Conservation (phyloP, 805 yeast genomes). For the Yarrowia sp. region DNA sequence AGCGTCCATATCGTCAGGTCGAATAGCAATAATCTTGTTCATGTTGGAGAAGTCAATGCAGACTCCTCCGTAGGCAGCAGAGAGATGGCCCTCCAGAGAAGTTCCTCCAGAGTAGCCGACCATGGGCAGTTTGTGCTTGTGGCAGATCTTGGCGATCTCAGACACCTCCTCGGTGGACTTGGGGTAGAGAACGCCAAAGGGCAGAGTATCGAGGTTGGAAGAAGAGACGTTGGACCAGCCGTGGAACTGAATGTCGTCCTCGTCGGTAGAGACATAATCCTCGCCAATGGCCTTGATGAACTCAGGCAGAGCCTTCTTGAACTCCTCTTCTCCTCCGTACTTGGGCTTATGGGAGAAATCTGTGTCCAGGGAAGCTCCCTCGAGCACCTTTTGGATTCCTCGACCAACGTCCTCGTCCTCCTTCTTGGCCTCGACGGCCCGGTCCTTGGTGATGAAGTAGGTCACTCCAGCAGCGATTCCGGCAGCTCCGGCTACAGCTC, state of each 20-base stretch:
- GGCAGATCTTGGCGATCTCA: slow-evolving; percentile 64
- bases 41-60: slow-evolving; percentile 66
- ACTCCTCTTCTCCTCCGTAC: slow-evolving; percentile 49
- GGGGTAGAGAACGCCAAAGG: slow-evolving; percentile 67
- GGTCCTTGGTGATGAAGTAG: slow-evolving; percentile 15
- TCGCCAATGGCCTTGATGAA: slow-evolving; percentile 58
- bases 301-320: slow-evolving; percentile 57
- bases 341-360: slow-evolving; percentile 32
- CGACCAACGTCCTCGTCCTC: slow-evolving; percentile 10
- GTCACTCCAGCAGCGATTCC: slow-evolving; percentile 31
- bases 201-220: slow-evolving; percentile 50
- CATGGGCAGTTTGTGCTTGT: slow-evolving; percentile 67
- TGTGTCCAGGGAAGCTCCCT: slow-evolving; percentile 32
- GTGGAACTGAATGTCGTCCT: slow-evolving; percentile 45
- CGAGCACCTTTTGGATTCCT: slow-evolving; percentile 25
- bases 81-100: slow-evolving; percentile 81
- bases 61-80: slow-evolving; percentile 71
- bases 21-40: slow-evolving; percentile 63
- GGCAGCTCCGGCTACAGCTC: slow-evolving; percentile 27
- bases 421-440: not conserved
- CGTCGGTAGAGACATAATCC: slow-evolving; percentile 55
- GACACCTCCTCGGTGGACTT: slow-evolving; percentile 71
- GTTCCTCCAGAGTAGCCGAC: slow-evolving; percentile 84
- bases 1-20: slow-evolving; percentile 71
- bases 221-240: slow-evolving; percentile 48